Conservation (phyloP, 2,329 filamentous ascomycete genomes). For the Pseudogymnoascus sp. region DNA sequence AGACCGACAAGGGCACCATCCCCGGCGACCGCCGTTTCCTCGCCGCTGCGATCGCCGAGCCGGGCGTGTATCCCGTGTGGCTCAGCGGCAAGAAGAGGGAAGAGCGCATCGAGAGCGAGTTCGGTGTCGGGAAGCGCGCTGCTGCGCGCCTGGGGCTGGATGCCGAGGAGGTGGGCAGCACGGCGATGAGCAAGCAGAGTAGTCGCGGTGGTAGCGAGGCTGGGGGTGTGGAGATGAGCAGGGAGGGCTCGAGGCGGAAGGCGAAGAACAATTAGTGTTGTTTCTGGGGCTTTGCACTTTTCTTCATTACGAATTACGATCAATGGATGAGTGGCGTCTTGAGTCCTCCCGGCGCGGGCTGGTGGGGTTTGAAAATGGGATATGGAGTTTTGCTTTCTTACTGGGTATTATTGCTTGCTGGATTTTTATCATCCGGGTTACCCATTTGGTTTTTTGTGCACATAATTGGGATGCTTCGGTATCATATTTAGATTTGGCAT, state of each 20-base stretch:
- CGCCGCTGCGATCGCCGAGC: background rate
- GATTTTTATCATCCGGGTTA: background rate
- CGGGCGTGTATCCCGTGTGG: slow-evolving; percentile 9
- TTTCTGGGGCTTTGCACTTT: background rate
- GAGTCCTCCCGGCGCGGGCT: background rate
- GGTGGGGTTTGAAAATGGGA: background rate
- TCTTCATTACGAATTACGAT: slow-evolving; percentile 12
- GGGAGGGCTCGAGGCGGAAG: slow-evolving; percentile 12
- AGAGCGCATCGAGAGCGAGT: slow-evolving; percentile 5
- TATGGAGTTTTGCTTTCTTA: background rate
- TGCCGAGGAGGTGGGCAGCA: slow-evolving; percentile 13
- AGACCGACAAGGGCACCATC: slow-evolving; percentile 15
- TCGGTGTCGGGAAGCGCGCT: slow-evolving; percentile 4
- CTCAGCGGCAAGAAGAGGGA: slow-evolving; percentile 13
- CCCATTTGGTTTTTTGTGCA: background rate
- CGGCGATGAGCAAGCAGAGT: slow-evolving; percentile 17
- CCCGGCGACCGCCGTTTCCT: slow-evolving; percentile 11
- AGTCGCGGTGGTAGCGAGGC: slow-evolving; percentile 18
- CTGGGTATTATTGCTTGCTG: background rate
- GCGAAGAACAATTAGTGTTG: slow-evolving; percentile 9
- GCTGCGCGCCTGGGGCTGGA: slow-evolving; percentile 14
- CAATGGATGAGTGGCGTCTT: slow-evolving; percentile 9
- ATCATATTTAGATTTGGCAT: slow-evolving; percentile 6
- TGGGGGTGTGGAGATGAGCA: slow-evolving; percentile 10
- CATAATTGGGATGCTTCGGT: background rate